Base-by-base conservation (phyloP, 306 rosid species). In the Fagus sylvatica region DNA sequence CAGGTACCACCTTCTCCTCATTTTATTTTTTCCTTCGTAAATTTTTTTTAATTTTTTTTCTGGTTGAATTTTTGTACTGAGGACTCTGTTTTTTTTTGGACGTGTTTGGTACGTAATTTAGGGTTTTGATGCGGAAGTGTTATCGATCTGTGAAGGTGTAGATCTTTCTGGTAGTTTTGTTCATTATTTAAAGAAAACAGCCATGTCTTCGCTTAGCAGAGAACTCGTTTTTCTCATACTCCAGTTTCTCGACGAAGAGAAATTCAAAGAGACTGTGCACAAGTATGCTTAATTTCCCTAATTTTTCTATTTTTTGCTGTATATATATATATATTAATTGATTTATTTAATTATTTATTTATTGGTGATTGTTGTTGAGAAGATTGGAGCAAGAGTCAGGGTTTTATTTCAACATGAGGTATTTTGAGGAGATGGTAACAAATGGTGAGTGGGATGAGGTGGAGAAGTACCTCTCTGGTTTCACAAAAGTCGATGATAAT, bases 331-430 rank as follows among this genome's bases (percentile, higher is more conserved):
- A 43, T 4, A 15, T 77, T 37, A 56, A 34, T 65, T 32, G 39
- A 59, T 82, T 57, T 40, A 65, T 39, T 43, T 69, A 56, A 77
- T 78, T 78, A 41, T 33, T 77, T 33, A 56, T 69, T 59, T 76
- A 19, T 78, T 55, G 82, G 80, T 76, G 84, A 79, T 87, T 83
- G 46, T 79, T 87, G 77, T 54, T 68, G 84, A 83, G 86, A 28
- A 95, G 99, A 93, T 90, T 96, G 96, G 99, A 96, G 93, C 99
- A 91, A 88, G 99, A 96, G 76, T 93, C 99, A 0, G 97, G 94
- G 12, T 96, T 96, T 93, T 96, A 88, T 90, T 96, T 96, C 80
- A 96, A 96, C 76, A 93, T 93, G 96, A 93, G 96, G 86, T 89
- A 93, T 79, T 96, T 96, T 51, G 99, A 96, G 85, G 98, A 96